Evolutionary conservation across 352 stramenopile species (phyloP).

Genomic region (Phytophthora sansomeana): DNA sequence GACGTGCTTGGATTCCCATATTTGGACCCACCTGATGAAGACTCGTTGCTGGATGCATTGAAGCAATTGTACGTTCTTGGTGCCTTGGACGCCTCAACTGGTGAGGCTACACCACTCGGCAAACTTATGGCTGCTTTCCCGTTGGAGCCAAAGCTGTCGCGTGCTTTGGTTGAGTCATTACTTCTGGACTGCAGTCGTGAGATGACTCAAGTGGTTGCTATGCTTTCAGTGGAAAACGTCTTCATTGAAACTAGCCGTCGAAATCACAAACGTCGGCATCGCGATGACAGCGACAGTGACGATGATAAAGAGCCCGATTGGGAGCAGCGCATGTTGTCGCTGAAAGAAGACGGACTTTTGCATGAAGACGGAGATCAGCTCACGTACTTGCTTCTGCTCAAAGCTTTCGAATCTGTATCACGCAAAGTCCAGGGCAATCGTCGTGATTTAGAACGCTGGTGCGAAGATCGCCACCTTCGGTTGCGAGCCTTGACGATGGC

Average conservation of each 20-base stretch:
- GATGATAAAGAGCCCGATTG: conserved; percentile 32
- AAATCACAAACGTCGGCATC: conserved; percentile 2
- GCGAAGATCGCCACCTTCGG: conserved; percentile 55
- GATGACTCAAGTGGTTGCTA: conserved; percentile 78
- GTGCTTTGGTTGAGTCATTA: conserved; percentile 72
- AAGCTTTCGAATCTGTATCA: conserved; percentile 44
- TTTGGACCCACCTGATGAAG: conserved; percentile 73
- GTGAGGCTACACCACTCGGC: conserved; percentile 66
- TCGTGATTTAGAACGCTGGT: conserved; percentile 56
- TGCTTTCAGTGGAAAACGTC: conserved; percentile 87
- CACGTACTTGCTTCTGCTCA: conserved; percentile 57
- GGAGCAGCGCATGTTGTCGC: conserved; percentile 50
- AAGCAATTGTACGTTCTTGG: conserved; percentile 78
- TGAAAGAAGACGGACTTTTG: conserved; percentile 55
- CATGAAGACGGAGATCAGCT: conserved; percentile 67
- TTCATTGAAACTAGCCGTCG: conserved; percentile 51
- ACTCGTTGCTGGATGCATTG: conserved; percentile 78
- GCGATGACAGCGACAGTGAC: conserved; percentile 28
- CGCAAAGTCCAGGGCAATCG: conserved; percentile 18
- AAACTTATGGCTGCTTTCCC: conserved; percentile 88
- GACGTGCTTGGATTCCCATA: conserved; percentile 79
- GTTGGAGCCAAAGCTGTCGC: conserved; percentile 76
- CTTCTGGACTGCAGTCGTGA: conserved; percentile 63
- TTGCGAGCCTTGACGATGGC: conserved; percentile 66
- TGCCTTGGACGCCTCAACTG: conserved; percentile 53